Evolutionary conservation across 441 rosid genomes (phyloP).

Genomic region (Eutrema salsugineum): DNA sequence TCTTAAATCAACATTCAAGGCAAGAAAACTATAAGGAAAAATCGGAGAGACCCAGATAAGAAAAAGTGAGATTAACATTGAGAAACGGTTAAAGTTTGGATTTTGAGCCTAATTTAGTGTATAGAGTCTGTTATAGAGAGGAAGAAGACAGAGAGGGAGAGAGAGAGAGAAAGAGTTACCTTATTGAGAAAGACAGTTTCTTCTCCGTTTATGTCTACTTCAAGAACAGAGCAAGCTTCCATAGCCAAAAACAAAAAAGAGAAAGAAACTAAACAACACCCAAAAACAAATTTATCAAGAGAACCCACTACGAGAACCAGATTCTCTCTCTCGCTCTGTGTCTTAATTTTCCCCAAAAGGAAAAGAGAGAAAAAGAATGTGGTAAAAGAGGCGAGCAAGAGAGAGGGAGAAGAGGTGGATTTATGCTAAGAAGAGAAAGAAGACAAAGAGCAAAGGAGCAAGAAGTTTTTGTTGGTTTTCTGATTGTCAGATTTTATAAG

Average conservation of each 20-base stretch:
- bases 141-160: background rate
- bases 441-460: conserved; percentile 48
- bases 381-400: conserved; percentile 27
- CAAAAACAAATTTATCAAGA: background rate
- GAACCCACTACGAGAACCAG: conserved; percentile 39
- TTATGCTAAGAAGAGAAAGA: conserved; percentile 39
- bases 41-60: background rate
- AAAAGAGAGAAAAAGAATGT: conserved; percentile 1
- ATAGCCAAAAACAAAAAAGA: conserved; percentile 36
- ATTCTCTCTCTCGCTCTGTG: background rate
- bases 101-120: background rate
- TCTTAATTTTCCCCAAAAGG: conserved; percentile 10
- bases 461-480: conserved; percentile 33
- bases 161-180: conserved; percentile 36
- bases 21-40: background rate
- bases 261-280: conserved; percentile 5
- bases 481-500: conserved; percentile 29
- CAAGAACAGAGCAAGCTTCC: conserved; percentile 81
- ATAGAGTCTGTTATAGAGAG: background rate
- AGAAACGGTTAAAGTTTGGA: background rate
- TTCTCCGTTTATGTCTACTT: conserved; percentile 92
- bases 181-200: conserved; percentile 73
- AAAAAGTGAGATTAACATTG: background rate
- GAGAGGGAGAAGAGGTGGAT: conserved; percentile 23
- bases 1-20: background rate